Evolutionary conservation across 2,329 filamentous ascomycete genomes (phyloP).

Genomic region (Colletotrichum sublineola): DNA sequence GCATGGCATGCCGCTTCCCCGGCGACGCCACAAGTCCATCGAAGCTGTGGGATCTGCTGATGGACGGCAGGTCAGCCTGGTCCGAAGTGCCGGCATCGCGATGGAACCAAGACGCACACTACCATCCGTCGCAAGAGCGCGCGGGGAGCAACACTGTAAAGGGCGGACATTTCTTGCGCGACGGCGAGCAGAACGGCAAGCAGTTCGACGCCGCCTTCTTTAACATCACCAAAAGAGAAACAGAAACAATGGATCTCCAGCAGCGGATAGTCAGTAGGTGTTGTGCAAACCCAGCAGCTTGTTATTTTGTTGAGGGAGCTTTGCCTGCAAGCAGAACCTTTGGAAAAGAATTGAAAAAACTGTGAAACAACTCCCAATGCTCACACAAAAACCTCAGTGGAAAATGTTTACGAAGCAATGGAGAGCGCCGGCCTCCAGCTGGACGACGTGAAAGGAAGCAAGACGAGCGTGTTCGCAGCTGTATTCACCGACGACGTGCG

Average conservation of each 20-base stretch:
- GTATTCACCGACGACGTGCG: conserved; percentile 57
- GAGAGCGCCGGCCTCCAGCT: conserved; percentile 54
- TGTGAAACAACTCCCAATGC: neutral
- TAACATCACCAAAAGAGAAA: conserved; percentile 42
- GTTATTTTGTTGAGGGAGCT: neutral
- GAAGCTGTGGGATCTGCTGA: conserved; percentile 62
- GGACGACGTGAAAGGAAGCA: conserved; percentile 45
- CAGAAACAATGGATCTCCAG: conserved; percentile 42
- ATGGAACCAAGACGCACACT: conserved; percentile 65
- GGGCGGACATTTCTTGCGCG: conserved; percentile 22
- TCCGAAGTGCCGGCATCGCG: conserved; percentile 61
- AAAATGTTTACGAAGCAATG: conserved; percentile 47
- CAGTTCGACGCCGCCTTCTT: conserved; percentile 48
- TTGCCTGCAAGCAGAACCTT: neutral
- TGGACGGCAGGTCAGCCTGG: conserved; percentile 59
- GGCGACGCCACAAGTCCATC: conserved; percentile 33
- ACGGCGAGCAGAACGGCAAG: conserved; percentile 44
- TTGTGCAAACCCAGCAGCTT: neutral
- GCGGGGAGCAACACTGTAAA: conserved; percentile 54
- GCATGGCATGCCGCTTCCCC: conserved; percentile 45
- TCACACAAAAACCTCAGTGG: conserved; percentile 48
- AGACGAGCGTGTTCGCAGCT: conserved; percentile 63
- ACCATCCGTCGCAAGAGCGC: conserved; percentile 63
- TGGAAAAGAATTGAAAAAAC: neutral
- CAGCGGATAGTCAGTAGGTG: neutral